These are phyloP conservation scores for Annulohypoxylon nitens DNA, from an alignment of 495 filamentous ascomycete genomes.

Conservation along the genomic window DNA sequence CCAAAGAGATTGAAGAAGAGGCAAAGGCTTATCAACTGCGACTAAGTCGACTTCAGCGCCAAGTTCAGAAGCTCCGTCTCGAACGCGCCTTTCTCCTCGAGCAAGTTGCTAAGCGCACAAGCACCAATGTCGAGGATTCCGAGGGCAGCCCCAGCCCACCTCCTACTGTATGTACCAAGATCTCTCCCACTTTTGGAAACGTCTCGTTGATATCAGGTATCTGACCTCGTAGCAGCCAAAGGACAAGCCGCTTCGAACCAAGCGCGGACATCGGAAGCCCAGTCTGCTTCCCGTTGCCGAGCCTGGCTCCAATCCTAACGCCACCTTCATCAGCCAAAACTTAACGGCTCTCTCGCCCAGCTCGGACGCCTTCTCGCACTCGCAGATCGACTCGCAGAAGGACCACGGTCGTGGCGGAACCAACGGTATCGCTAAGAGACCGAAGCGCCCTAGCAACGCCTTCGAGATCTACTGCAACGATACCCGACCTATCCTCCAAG, in stretches of 20 bases:
- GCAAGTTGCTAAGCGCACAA: constrained; percentile 85
- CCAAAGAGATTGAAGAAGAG: constrained; percentile 88
- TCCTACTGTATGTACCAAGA: constrained; percentile 71
- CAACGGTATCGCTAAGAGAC: constrained; percentile 52
- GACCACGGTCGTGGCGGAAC: constrained; percentile 38
- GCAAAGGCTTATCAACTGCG: constrained; percentile 85
- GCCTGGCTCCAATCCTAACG: constrained; percentile 48
- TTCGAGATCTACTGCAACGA: constrained; percentile 68
- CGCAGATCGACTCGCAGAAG: constrained; percentile 52
- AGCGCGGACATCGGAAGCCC: constrained; percentile 77
- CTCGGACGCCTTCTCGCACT: constrained; percentile 61
- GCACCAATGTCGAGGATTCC: constrained; percentile 80
- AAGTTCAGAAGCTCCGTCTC: constrained; percentile 90
- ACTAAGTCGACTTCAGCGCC: constrained; percentile 81
- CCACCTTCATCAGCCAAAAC: constrained; percentile 61
- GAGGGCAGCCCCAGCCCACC: constrained; percentile 79
- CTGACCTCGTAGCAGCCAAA: constrained; percentile 72
- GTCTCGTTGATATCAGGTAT: constrained; percentile 41
- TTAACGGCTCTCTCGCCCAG: constrained; percentile 59
- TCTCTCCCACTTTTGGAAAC: constrained; percentile 26
- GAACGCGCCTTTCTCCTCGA: constrained; percentile 92
- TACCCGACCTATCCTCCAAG: constrained; percentile 54
- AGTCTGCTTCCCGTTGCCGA: constrained; percentile 56
- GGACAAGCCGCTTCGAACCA: constrained; percentile 89
- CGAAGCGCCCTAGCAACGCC: constrained; percentile 60